Base-by-base conservation (phyloP, 2,329 filamentous ascomycete species). In the Colletotrichum plurivorum region DNA sequence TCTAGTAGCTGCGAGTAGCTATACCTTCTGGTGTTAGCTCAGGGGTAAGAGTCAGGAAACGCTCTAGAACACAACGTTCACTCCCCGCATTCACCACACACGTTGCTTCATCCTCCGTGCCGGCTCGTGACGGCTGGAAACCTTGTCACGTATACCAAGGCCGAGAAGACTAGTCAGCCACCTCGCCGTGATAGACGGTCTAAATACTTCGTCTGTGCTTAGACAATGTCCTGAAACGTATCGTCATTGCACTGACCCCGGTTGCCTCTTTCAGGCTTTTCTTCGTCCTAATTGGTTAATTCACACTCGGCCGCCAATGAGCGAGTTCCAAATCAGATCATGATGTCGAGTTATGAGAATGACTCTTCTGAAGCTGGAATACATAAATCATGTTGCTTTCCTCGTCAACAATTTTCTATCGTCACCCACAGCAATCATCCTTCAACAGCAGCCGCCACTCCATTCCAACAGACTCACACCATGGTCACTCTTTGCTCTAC, bases 401-500 rank as follows among this genome's bases (percentile, higher is more conserved):
- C 27, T 31, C 8, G 27, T 31, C 9, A 8, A n/a, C n/a, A n/a
- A n/a, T 4, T 2, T 31, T 27, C 10, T 10, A 27, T 9, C 1
- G 8, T 27, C 8, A 22, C 1, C 25, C 48, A 9, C 12, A 25
- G 31, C 31, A 16, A 3, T 31, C 10, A 31, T 22, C 12, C n/a
- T 25, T 27, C 43, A 5, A 10, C 15, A 63, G 4, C 3, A 5
- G 31, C 15, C n/a, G 22, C 4, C 22, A 15, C 15, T 13, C n/a
- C 36, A 58, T 3, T 52, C 36, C 0, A 31, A 31, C 27, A 31
- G 27, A 31, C 9, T 31, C 7, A 31, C 53, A 64, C 7, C 5
- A 65, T 65, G 62, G 48, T 65, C 25, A 48, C 39, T 39, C n/a
- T 65, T 27, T 46, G 27, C 18, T 60, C 54, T 18, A 16, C 55